These are phyloP conservation scores for Brassica juncea DNA, from an alignment of 345 rosid genomes.

Conservation along the genomic window DNA sequence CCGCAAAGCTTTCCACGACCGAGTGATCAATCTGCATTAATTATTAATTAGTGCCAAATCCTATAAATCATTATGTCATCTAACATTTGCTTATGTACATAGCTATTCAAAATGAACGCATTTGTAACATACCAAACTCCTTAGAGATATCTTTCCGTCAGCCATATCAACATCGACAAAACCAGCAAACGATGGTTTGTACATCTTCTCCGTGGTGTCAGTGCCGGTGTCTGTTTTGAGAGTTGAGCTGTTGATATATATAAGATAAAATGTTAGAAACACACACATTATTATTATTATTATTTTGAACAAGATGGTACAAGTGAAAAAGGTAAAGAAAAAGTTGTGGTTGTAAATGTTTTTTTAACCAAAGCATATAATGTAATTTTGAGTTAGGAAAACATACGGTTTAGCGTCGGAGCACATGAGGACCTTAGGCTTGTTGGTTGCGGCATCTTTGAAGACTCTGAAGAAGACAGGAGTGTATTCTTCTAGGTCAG, in stretches of 20 bases:
- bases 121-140: slow-evolving; percentile 57
- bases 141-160: slow-evolving; percentile 59
- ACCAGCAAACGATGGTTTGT: slow-evolving; percentile 77
- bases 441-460: slow-evolving; percentile 39
- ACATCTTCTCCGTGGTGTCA: slow-evolving; percentile 36
- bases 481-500: slow-evolving; percentile 60
- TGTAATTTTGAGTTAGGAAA: background rate
- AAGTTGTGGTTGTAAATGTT: too few relatives aligned
- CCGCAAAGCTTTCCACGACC: slow-evolving; percentile 78
- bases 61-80: background rate
- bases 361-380: background rate
- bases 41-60: background rate
- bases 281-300: too few relatives aligned
- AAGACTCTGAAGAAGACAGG: slow-evolving; percentile 81
- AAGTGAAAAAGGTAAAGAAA: too few relatives aligned
- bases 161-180: slow-evolving; percentile 57
- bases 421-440: slow-evolving; percentile 65
- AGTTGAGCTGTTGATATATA: slow-evolving; percentile 50
- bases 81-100: background rate
- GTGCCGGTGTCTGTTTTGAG: slow-evolving; percentile 17
- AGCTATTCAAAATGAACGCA: too few relatives aligned
- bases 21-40: slow-evolving; percentile 64
- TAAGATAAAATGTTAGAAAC: background rate
- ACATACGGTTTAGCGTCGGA: slow-evolving; percentile 68
- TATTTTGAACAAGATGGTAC: too few relatives aligned